Base-by-base conservation (phyloP, 768 basidiomycete species). In the Phlegmacium glaucopus region DNA sequence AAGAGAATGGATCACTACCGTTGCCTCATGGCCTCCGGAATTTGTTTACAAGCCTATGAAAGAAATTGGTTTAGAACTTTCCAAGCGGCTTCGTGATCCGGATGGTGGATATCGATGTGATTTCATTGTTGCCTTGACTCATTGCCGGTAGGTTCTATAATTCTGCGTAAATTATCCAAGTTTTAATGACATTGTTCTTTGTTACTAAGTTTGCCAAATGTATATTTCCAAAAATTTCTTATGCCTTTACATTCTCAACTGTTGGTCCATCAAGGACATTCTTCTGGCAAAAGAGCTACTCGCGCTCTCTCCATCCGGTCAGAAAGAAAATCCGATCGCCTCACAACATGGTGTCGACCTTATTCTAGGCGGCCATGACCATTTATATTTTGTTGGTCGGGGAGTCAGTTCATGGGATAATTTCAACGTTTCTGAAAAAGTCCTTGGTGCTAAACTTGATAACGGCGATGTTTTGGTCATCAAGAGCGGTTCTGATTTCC, bases 401-500 rank as follows among this genome's bases (percentile, higher is more conserved):
- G 90, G 87, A 9, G 76, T 81, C 12, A 74, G 69, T 34, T 61
- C 69, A 4, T 91, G 88, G 88, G 79, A 86, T 22, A 76, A 73
- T 44, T 85, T 82, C 50, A 78, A 90, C 52, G 59, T 72, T 15
- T 66, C 62, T 3, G 55, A 73, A 37, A 61, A 70, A 4, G 74
- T 78, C 25, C 74, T 85, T 12, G 91, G 87, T 25, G 80, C 82
- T 6, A 87, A 90, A 56, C 71, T 68, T n/a, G 89, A 90, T 54
- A 58, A 77, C 1, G 87, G 87, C 4, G 82, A 87, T 41, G 71
- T 87, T 26, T 69, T 90, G 15, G 72, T 87, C 15, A 70, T 93
- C 50, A 94, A 94, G 66, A 92, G 89, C 58, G 93, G 93, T 7
- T 88, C 85, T 2, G 91, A 95, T 66, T 95, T 95, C 60, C 79